Percentiles rank a stretch among this genome's conserved stretches.
Evolutionary conservation across 176 grass and related monocot genomes (phyloP).

Genomic region (Bolboschoenus planiculmis): DNA sequence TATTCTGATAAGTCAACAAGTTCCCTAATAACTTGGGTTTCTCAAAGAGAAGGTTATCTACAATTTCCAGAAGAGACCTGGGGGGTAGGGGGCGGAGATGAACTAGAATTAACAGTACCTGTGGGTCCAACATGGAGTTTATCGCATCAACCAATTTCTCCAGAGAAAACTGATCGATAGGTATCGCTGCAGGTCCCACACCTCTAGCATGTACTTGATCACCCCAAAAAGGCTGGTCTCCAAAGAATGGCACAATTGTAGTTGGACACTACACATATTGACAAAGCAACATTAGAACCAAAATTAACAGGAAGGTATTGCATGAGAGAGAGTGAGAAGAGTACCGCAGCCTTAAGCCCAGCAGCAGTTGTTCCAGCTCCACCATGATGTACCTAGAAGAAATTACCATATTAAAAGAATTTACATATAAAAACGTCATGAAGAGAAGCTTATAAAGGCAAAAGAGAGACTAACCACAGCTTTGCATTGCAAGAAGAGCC

Average conservation of each 20-base stretch:
- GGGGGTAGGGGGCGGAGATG: background rate
- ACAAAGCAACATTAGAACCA: background rate
- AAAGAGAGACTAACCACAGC: constrained; percentile 59
- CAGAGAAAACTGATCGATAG: constrained; percentile 52
- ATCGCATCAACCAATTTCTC: constrained; percentile 54
- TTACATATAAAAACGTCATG: background rate
- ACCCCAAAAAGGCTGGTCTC: constrained; percentile 78
- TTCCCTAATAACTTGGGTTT: background rate
- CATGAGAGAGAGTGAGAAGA: background rate
- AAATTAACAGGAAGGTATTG: background rate
- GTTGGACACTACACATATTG: constrained; percentile 61
- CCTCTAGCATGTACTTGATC: constrained; percentile 55
- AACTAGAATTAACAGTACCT: constrained; percentile 31
- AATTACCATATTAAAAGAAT: constrained; percentile 10
- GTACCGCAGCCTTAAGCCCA: constrained; percentile 59
- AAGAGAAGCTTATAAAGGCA: background rate
- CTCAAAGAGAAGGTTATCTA: background rate
- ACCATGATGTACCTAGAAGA: constrained; percentile 56
- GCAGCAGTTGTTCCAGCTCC: constrained; percentile 75
- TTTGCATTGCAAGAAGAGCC: constrained; percentile 85
- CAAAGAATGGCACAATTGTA: constrained; percentile 67
- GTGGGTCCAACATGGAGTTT: constrained; percentile 59
- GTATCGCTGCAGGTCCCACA: constrained; percentile 52
- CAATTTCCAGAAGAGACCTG: background rate
- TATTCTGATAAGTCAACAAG: background rate